Conservation (phyloP, 78 protist genomes). For the Dictyostelium capitatum region DNA sequence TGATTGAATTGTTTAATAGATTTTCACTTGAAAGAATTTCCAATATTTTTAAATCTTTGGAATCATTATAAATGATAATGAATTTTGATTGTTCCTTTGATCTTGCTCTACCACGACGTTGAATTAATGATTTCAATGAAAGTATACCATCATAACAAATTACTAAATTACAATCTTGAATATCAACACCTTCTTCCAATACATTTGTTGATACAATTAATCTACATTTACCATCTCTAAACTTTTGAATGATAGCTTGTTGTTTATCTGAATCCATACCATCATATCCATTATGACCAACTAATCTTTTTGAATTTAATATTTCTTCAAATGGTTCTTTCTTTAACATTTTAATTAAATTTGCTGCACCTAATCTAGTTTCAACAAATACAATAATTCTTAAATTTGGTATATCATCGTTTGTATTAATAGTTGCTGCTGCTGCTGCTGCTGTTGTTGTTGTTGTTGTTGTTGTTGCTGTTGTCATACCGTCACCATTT, state of each 20-base stretch:
- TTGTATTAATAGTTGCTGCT: no score
- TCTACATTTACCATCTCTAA: conserved; percentile 7
- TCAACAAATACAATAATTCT: background rate
- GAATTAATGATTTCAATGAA: conserved; percentile 34
- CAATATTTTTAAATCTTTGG: background rate
- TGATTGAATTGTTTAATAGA: conserved; percentile 14
- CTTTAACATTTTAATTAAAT: background rate
- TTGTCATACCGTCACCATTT: conserved; percentile 14
- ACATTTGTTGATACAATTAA: conserved; percentile 41
- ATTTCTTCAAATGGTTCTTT: background rate
- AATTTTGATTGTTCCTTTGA: background rate
- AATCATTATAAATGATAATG: background rate
- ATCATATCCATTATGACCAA: conserved; percentile 16
- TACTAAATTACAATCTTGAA: conserved; percentile 25
- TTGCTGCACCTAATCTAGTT: background rate
- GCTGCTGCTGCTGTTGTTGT: no score
- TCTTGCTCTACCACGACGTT: conserved; percentile 68
- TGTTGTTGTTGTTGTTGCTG: no score
- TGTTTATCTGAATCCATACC: conserved; percentile 22
- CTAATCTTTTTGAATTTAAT: background rate
- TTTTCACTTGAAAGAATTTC: conserved; percentile 20
- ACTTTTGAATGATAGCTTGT: background rate
- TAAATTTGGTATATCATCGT: no score
- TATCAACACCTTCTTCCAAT: conserved; percentile 59
- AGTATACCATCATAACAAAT: conserved; percentile 32